Base-by-base conservation (phyloP, 2,329 filamentous ascomycete genomes). In the Colletotrichum caudatum region DNA sequence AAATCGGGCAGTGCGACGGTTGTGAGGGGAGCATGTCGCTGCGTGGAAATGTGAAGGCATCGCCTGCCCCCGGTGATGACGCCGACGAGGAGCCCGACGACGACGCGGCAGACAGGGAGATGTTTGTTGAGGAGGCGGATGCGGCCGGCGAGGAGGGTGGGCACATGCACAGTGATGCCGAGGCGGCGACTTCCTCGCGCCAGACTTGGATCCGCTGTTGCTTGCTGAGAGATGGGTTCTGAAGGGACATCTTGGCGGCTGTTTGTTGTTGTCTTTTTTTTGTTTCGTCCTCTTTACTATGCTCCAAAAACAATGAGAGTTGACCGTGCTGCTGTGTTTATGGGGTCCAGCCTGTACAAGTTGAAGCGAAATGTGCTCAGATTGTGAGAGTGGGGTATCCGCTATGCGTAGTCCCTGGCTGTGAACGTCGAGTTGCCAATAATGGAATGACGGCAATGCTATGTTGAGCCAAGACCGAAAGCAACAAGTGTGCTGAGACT, bases 181-280 rank as follows among this genome's bases (percentile, higher is more conserved):
- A 78, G 29, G 78, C 76, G 46, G 80, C 80, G 59, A 88, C 84
- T 78, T 88, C 87, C 64, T 79, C 78, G 66, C 84, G 83, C 87
- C 87, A 89, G 71, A 84, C 80, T 70, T 84, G 78, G 74, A 88
- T 86, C 77, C 83, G 82, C 35, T 71, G 67, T 62, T 68, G 69
- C 46, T 69, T 66, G 33, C 58, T 48, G 48, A 66, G 23, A 11
- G 59, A 26, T 35, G 72, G 46, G 20, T 65, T 59, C 33, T 57
- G 50, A 37, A 53, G 69, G 29, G 67, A 63, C 69, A 72, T 72
- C 18, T 58, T 69, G 33, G 35, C 35, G 54, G n/a, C 23, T 37
- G 1, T 41, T 41, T 39, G 14, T 26, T 18, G 9, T 41, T 4
- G 33, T 16, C 20, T 18, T 41, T 16, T 26, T 26, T 3, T 41